These are phyloP conservation scores for Tolypocladium endophyticum DNA, from an alignment of 2,329 filamentous ascomycete genomes.

Conservation along the genomic window DNA sequence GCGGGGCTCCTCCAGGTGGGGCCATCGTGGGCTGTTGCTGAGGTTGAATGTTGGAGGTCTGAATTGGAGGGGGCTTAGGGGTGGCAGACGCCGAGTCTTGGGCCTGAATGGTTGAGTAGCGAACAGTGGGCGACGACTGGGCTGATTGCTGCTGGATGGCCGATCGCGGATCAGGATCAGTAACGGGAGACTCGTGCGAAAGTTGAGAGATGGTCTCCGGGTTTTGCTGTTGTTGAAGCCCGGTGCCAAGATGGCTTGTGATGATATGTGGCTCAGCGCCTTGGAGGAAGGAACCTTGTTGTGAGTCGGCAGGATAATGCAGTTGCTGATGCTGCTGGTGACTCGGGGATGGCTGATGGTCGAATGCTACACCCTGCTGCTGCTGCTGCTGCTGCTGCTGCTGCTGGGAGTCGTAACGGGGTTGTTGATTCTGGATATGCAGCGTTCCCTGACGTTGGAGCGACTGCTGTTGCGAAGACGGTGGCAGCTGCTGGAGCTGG, in stretches of 20 bases:
- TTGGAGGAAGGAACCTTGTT: constrained; percentile 20
- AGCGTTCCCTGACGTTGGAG: constrained; percentile 11
- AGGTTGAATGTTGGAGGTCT: constrained; percentile 13
- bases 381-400: constrained; percentile 12
- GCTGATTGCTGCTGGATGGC: constrained; percentile 31
- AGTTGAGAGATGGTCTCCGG: constrained; percentile 51
- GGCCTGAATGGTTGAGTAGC: constrained; percentile 22
- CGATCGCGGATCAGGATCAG: constrained; percentile 35
- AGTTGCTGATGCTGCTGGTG: constrained; percentile 17
- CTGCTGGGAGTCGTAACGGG: constrained; percentile 12
- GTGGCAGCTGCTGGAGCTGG: constrained; percentile 15
- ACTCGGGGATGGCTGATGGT: constrained; percentile 20
- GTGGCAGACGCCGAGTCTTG: constrained; percentile 22
- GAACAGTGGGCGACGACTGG: constrained; percentile 32
- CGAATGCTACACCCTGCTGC: constrained; percentile 18
- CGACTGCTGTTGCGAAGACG: constrained; percentile 10
- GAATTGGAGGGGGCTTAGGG: constrained; percentile 16
- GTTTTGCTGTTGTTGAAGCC: constrained; percentile 28
- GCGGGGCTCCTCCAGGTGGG: constrained; percentile 32
- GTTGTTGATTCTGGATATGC: constrained; percentile 23
- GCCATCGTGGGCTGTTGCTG: constrained; percentile 33
- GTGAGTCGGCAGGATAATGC: constrained; percentile 7
- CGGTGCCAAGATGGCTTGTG: constrained; percentile 23
- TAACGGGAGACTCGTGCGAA: constrained; percentile 48
- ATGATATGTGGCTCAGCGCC: constrained; percentile 22